Evolutionary conservation across 2,329 filamentous ascomycete genomes (phyloP), one percentile per base, ranked within the genome.

Genomic region (Trichoderma harzianum): DNA sequence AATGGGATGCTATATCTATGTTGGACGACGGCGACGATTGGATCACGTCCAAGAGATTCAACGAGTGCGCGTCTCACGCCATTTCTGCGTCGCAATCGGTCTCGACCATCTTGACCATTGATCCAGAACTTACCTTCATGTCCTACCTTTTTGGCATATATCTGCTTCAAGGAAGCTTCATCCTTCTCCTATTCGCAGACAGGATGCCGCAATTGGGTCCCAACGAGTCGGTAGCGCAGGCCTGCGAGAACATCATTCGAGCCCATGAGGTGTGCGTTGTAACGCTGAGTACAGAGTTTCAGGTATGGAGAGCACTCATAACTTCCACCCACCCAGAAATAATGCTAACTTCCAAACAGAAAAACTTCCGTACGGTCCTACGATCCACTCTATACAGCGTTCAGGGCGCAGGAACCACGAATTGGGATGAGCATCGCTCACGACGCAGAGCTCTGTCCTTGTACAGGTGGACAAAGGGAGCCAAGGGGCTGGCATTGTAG

Each of bases 291-390:
- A 86, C 85, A 0, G 84, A 85, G 57, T 86, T 86, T 73, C 84
- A 87, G 79, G 83, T 84, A 78, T 14, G 74, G 2, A n/a, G 4
- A n/a, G 1, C 26, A 3, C 4, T 34, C 7, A 12, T 53, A 11
- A 21, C 26, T 39, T 11, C n/a, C 21, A n/a, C 0, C 5, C 7
- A 2, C 32, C 36, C 3, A 16, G n/a, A 30, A 18, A 53, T 2
- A 32, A 62, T n/a, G 32, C 28, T 73, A 26, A 71, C n/a, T 2
- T 53, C 11, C 2, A 11, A 11, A 2, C 12, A 87, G 84, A 83
- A 85, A 78, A 87, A 87, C 73, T 88, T 88, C 75, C 82, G 86
- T 34, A 86, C 86, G 74, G 86, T 88, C 0, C 81, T 88, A 73
- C 78, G 84, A 11, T 84, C 83, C 2, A 85, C 84, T 14, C 76